These are phyloP conservation scores for Lepidium aucheri DNA, from an alignment of 345 rosid species.

Conservation along the genomic window DNA sequence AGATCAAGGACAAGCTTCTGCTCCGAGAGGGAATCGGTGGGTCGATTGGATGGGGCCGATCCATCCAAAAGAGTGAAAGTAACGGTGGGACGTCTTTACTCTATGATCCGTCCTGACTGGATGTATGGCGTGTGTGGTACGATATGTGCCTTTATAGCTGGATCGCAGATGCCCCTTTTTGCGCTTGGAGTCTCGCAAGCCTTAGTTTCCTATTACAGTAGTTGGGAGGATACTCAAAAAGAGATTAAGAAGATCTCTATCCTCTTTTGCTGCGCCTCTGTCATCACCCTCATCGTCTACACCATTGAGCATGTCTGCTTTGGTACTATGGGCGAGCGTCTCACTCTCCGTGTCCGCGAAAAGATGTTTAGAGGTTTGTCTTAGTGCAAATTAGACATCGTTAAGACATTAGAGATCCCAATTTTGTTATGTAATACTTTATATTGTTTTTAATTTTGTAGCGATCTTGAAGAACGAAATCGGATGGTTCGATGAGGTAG, in stretches of 20 bases:
- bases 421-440: not conserved
- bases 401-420: not conserved
- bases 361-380: slow-evolving; percentile 64
- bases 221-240: slow-evolving; percentile 59
- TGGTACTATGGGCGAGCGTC: slow-evolving; percentile 89
- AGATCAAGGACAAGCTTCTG: slow-evolving; percentile 61
- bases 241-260: slow-evolving; percentile 71
- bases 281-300: slow-evolving; percentile 51
- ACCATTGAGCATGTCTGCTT: slow-evolving; percentile 63
- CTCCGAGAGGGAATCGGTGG: slow-evolving; percentile 71
- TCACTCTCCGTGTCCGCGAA: slow-evolving; percentile 86
- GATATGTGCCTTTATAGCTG: slow-evolving; percentile 61
- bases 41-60: slow-evolving; percentile 40
- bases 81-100: slow-evolving; percentile 51
- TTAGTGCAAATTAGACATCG: not conserved
- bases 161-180: slow-evolving; percentile 93
- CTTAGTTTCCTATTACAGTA: slow-evolving; percentile 71
- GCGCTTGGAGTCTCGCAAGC: slow-evolving; percentile 95
- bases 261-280: slow-evolving; percentile 64
- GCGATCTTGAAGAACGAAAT: slow-evolving; percentile 87
- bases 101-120: slow-evolving; percentile 91
- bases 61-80: slow-evolving; percentile 33
- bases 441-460: slow-evolving; percentile 26
- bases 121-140: slow-evolving; percentile 65
- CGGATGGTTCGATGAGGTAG: slow-evolving; percentile 87